Evolutionary conservation across 495 filamentous ascomycete genomes (phyloP).

Genomic region (Penicillium turbatum): DNA sequence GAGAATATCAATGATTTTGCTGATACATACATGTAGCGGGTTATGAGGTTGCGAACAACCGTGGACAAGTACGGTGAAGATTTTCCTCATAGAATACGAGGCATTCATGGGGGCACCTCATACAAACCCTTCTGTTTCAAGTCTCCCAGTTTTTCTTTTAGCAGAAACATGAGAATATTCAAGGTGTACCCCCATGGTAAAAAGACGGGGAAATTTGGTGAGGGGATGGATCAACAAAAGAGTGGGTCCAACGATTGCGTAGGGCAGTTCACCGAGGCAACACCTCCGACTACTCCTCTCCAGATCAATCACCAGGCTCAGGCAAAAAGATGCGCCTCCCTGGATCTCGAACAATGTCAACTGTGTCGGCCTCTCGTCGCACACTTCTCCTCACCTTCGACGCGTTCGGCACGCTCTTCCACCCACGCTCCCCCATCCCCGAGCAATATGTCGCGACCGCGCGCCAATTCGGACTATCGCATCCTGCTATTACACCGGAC

Average conservation of each 20-base stretch:
- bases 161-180: too few relatives aligned
- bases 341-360: neutral
- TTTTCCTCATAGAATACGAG: too few relatives aligned
- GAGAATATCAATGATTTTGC: too few relatives aligned
- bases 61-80: too few relatives aligned
- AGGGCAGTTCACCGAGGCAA: neutral
- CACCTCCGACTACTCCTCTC: neutral
- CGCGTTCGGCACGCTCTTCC: slow-evolving; percentile 73
- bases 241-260: neutral
- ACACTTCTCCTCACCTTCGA: slow-evolving; percentile 67
- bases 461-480: slow-evolving; percentile 49
- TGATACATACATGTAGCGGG: too few relatives aligned
- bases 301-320: too few relatives aligned
- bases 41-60: too few relatives aligned
- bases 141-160: neutral
- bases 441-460: slow-evolving; percentile 61
- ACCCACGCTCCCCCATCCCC: slow-evolving; percentile 54
- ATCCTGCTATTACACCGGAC: slow-evolving; percentile 25
- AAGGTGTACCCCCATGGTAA: too few relatives aligned
- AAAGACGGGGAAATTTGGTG: neutral
- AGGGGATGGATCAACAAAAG: neutral
- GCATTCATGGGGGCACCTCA: too few relatives aligned
- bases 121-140: too few relatives aligned
- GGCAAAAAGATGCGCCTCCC: neutral
- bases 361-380: too few relatives aligned